Conservation (phyloP, 2,329 filamentous ascomycete species). For the Metarhizium guizhouense region DNA sequence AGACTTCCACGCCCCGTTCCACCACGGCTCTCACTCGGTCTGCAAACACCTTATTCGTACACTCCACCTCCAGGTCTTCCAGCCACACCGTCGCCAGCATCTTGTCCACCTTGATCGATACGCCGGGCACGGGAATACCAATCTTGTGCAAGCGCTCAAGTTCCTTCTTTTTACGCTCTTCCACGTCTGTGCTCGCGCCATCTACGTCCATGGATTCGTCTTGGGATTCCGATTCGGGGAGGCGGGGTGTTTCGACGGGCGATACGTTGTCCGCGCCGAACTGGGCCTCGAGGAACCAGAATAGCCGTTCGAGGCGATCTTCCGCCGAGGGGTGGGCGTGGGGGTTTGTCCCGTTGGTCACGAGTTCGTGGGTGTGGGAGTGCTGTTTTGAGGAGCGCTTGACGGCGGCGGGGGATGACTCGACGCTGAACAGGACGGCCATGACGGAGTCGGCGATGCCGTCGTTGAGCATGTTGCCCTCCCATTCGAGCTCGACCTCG, state of each 20-base stretch:
- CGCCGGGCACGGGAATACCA: constrained; percentile 83
- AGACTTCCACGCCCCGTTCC: constrained; percentile 80
- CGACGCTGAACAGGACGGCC: constrained; percentile 82
- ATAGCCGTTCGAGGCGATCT: constrained; percentile 74
- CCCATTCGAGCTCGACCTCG: constrained; percentile 89
- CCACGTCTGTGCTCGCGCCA: constrained; percentile 34
- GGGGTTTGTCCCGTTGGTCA: constrained; percentile 48
- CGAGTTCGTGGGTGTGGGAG: constrained; percentile 25
- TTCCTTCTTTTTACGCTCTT: constrained; percentile 56
- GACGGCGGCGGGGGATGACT: constrained; percentile 89
- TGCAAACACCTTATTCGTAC: constrained; percentile 64
- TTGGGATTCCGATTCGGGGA: neutral
- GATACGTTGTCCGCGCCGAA: constrained; percentile 78
- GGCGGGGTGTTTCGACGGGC: constrained; percentile 56
- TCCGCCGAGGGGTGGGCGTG: constrained; percentile 63
- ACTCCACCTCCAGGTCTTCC: constrained; percentile 86
- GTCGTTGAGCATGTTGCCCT: constrained; percentile 95
- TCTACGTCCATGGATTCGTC: constrained; percentile 14
- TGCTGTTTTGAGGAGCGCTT: constrained; percentile 47
- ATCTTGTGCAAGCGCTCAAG: constrained; percentile 70
- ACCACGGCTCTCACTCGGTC: constrained; percentile 85
- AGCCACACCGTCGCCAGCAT: constrained; percentile 84
- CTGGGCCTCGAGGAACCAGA: constrained; percentile 95
- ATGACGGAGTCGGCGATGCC: constrained; percentile 96
- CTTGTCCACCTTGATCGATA: constrained; percentile 82